Percentiles rank a stretch among this genome's conserved stretches.
phyloP scores from a whole-genome alignment of 73 alveolate species.

The Paramecium tetraurelia region DNA sequence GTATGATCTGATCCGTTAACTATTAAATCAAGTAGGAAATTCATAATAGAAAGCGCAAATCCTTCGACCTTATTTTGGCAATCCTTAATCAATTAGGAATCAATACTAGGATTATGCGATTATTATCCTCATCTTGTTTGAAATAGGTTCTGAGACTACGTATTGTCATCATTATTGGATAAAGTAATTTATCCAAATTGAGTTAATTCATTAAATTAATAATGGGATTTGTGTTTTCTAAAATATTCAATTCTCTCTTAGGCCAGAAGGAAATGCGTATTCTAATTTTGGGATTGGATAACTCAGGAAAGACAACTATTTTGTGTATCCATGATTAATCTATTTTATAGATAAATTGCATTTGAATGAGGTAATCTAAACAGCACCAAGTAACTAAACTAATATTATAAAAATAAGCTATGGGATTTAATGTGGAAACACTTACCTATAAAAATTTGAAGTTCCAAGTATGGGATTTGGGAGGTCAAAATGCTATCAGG shows the following conservation, averaged over 20 bases:
- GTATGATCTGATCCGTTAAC: background rate
- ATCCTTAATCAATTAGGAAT: background rate
- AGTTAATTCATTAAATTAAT: background rate
- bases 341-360: slow-evolving; percentile 63
- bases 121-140: background rate
- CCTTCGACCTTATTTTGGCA: background rate
- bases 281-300: slow-evolving; percentile 81
- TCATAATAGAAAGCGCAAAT: background rate
- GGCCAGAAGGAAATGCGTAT: slow-evolving; percentile 76
- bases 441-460: slow-evolving; percentile 79
- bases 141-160: background rate
- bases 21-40: background rate
- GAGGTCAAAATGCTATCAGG: slow-evolving; percentile 83
- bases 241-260: slow-evolving; percentile 71
- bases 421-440: slow-evolving; percentile 84
- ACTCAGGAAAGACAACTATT: slow-evolving; percentile 88
- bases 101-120: background rate
- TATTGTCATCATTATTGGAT: background rate
- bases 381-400: slow-evolving; percentile 69
- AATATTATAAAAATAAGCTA: slow-evolving; percentile 53
- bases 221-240: slow-evolving; percentile 82
- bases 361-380: slow-evolving; percentile 68
- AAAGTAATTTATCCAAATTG: background rate
- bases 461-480: slow-evolving; percentile 84
- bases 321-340: slow-evolving; percentile 54